phyloP scores from a whole-genome alignment of 2,329 filamentous ascomycete species.

The Diaporthe australafricana region DNA sequence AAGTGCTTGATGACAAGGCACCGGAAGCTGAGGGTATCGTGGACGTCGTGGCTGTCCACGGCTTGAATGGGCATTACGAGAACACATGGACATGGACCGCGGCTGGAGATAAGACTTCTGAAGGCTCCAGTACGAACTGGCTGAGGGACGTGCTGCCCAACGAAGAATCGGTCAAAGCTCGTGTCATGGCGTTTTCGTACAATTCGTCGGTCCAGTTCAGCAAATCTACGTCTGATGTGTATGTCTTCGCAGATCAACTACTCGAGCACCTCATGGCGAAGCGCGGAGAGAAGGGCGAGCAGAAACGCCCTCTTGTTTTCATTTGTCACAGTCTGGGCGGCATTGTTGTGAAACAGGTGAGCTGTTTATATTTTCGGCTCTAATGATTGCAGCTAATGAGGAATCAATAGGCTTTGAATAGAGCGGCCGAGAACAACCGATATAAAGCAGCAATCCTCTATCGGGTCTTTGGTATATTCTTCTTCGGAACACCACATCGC shows the following conservation, averaged over 20 bases:
- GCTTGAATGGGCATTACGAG: neutral
- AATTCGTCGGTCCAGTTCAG: conserved; percentile 19
- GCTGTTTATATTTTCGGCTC: neutral
- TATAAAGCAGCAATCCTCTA: neutral
- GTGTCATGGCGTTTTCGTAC: neutral
- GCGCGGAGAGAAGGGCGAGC: neutral
- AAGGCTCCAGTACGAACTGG: conserved; percentile 1
- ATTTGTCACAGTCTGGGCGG: conserved; percentile 44
- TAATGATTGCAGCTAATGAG: neutral
- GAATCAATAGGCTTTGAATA: conserved; percentile 19
- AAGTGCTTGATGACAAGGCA: conserved; percentile 20
- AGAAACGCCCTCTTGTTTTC: conserved; percentile 42
- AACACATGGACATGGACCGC: too few species aligned
- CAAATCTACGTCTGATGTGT: conserved; percentile 1
- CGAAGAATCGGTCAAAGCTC: neutral
- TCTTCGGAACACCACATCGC: conserved; percentile 20
- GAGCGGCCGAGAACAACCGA: neutral
- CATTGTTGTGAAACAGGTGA: conserved; percentile 44
- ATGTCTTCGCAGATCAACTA: neutral
- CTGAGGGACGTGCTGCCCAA: conserved; percentile 10
- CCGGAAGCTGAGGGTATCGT: conserved; percentile 10
- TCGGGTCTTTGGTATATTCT: neutral
- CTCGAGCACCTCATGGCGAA: conserved; percentile 1
- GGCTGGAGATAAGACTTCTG: too few species aligned
- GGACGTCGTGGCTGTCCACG: conserved; percentile 25